A percentile compares a stretch with the other conserved stretches of the same genome.
phyloP scores from a whole-genome alignment of 768 basidiomycete genomes.

The Candolleomyces efflorescens region DNA sequence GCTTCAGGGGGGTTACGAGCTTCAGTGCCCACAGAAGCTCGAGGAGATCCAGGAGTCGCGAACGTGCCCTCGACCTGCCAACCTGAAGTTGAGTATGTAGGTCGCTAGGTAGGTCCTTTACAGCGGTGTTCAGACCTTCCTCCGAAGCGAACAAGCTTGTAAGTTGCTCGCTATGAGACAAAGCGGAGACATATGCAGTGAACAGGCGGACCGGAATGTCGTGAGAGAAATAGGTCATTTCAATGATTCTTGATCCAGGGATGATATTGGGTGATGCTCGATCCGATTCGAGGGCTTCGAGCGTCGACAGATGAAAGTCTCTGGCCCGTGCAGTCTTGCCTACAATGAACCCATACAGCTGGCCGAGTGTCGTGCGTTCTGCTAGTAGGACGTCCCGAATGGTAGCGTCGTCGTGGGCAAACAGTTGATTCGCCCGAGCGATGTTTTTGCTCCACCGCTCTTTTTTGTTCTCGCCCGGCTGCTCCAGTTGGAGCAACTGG shows the following conservation, averaged over 20 bases:
- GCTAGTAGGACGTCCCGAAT: conserved; percentile 61
- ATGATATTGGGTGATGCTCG: conserved; percentile 40
- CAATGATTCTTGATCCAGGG: conserved; percentile 49
- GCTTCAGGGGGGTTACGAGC: conserved; percentile 55
- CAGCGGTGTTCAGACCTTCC: conserved; percentile 40
- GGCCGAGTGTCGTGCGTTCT: conserved; percentile 67
- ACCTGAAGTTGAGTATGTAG: conserved; percentile 53
- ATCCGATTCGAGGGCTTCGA: conserved; percentile 41
- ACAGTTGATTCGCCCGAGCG: conserved; percentile 46
- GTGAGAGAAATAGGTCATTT: conserved; percentile 54
- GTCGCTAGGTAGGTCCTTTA: conserved; percentile 49
- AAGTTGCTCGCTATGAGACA: conserved; percentile 56
- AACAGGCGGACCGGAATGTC: conserved; percentile 65
- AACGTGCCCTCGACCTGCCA: conserved; percentile 53
- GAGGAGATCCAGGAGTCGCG: conserved; percentile 59
- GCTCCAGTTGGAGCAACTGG: conserved; percentile 44
- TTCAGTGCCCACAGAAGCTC: conserved; percentile 53
- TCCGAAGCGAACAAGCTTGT: conserved; percentile 44
- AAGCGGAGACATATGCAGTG: conserved; percentile 56
- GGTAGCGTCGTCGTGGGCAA: conserved; percentile 46
- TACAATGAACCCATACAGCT: conserved; percentile 69
- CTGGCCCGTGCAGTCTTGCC: conserved; percentile 64
- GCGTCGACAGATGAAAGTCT: conserved; percentile 54
- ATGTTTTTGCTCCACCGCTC: conserved; percentile 44
- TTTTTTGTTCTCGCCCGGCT: conserved; percentile 34